A percentile compares a stretch with the other conserved stretches of the same genome.
Evolutionary conservation across 129 eudicot genomes (phyloP).

Genomic region (Centaurea solstitialis): DNA sequence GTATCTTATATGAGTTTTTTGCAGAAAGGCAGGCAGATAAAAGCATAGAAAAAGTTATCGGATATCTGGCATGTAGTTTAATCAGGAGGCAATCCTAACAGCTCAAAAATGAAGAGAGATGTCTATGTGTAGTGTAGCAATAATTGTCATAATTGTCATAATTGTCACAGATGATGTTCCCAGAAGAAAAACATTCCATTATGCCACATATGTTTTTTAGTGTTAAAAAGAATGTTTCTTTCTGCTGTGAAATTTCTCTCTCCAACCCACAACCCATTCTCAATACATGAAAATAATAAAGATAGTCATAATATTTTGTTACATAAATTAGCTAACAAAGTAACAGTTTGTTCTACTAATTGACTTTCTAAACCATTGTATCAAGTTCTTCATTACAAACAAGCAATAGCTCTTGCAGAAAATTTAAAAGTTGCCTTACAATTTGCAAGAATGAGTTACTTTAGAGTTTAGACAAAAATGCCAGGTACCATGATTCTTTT

Average conservation of each 20-base stretch:
- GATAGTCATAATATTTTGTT: neutral
- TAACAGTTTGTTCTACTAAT: neutral
- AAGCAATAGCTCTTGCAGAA: neutral
- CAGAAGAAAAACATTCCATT: constrained; percentile 13
- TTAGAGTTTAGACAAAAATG: neutral
- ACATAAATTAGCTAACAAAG: neutral
- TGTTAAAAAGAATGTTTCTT: neutral
- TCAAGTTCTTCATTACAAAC: neutral
- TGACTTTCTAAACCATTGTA: neutral
- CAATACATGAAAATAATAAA: neutral
- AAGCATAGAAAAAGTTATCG: constrained; percentile 14
- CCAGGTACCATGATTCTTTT: neutral
- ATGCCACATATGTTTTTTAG: neutral
- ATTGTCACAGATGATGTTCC: constrained; percentile 20
- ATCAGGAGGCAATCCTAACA: constrained; percentile 26
- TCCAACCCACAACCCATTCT: constrained; percentile 4
- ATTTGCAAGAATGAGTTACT: constrained; percentile 11
- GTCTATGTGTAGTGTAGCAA: constrained; percentile 11
- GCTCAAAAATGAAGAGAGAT: constrained; percentile 29
- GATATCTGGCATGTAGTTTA: constrained; percentile 8
- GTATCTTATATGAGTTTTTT: constrained; percentile 14
- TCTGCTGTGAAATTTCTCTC: neutral
- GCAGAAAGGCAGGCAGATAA: constrained; percentile 14
- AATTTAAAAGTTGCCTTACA: neutral
- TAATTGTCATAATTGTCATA: too few species aligned